Percentiles rank a stretch among this genome's conserved stretches.
Evolutionary conservation across 495 filamentous ascomycete genomes (phyloP).

Genomic region (Jackrogersella minutella): DNA sequence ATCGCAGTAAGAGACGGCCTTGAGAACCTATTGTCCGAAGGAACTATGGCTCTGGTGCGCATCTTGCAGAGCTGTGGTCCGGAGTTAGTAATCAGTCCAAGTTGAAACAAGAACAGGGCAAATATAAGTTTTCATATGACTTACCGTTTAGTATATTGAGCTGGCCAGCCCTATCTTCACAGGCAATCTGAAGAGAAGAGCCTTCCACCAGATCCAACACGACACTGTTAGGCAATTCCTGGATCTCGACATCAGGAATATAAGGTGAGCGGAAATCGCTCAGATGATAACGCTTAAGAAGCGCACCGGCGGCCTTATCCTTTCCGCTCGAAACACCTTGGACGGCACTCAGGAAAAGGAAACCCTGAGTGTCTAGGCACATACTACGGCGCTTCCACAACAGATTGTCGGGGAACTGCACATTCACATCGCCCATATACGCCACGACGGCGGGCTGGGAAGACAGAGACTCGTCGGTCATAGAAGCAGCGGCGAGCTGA

Average conservation of each 20-base stretch:
- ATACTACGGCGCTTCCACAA: conserved; percentile 91
- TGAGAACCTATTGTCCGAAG: conserved; percentile 46
- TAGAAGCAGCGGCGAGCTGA: conserved; percentile 52
- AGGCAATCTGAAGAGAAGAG: conserved; percentile 85
- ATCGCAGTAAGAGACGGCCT: conserved; percentile 2
- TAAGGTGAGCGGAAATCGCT: conserved; percentile 80
- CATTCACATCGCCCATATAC: conserved; percentile 85
- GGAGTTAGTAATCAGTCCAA: conserved; percentile 25
- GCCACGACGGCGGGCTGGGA: conserved; percentile 58
- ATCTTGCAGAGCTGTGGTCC: conserved; percentile 55
- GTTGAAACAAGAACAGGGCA: background rate
- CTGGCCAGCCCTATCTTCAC: conserved; percentile 79
- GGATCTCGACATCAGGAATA: conserved; percentile 83
- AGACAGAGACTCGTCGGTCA: conserved; percentile 46
- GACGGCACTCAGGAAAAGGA: conserved; percentile 73
- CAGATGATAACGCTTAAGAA: conserved; percentile 78
- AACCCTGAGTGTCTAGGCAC: conserved; percentile 78
- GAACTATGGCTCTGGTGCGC: conserved; percentile 54
- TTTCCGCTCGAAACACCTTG: conserved; percentile 48
- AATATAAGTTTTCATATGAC: conserved; percentile 36
- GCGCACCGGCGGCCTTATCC: conserved; percentile 44
- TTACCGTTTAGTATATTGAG: conserved; percentile 70
- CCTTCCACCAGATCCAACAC: conserved; percentile 84
- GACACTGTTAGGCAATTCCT: conserved; percentile 89
- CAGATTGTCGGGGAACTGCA: conserved; percentile 91